phyloP scores from a whole-genome alignment of 2,329 filamentous ascomycete genomes.

The Penicillium sp. region DNA sequence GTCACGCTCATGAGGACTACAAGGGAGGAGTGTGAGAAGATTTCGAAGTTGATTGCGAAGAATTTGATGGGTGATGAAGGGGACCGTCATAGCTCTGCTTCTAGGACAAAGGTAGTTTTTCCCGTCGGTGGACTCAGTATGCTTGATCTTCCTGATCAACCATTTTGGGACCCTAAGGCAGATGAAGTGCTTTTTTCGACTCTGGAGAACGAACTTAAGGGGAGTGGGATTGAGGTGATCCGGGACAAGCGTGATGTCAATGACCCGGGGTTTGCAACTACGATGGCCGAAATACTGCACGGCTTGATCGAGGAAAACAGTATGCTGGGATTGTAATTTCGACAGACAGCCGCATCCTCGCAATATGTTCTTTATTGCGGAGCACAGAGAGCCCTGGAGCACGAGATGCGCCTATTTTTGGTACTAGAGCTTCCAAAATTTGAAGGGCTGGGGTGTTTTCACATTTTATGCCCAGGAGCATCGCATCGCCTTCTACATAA shows the following conservation, averaged over 20 bases:
- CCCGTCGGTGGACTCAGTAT: slow-evolving; percentile 63
- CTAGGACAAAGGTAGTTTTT: slow-evolving; percentile 50
- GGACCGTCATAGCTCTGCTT: slow-evolving; percentile 40
- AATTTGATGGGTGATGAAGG: slow-evolving; percentile 49
- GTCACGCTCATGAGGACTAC: slow-evolving; percentile 68
- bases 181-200: slow-evolving; percentile 50
- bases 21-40: slow-evolving; percentile 54
- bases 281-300: slow-evolving; percentile 23
- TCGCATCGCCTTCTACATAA: too few relatives aligned
- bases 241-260: slow-evolving; percentile 45
- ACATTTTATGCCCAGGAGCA: too few relatives aligned
- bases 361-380: too few relatives aligned
- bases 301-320: slow-evolving; percentile 15
- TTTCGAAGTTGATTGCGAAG: slow-evolving; percentile 58
- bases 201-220: slow-evolving; percentile 51
- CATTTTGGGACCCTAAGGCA: slow-evolving; percentile 55
- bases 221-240: slow-evolving; percentile 51
- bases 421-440: not conserved
- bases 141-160: slow-evolving; percentile 54
- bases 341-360: slow-evolving; percentile 16
- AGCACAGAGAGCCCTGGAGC: too few relatives aligned
- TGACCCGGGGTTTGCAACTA: slow-evolving; percentile 29
- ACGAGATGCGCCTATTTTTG: too few relatives aligned
- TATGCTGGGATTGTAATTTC: slow-evolving; percentile 31
- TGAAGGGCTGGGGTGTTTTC: too few relatives aligned